These are phyloP conservation scores for Rosa chinensis DNA, from an alignment of 306 rosid genomes.

Conservation along the genomic window DNA sequence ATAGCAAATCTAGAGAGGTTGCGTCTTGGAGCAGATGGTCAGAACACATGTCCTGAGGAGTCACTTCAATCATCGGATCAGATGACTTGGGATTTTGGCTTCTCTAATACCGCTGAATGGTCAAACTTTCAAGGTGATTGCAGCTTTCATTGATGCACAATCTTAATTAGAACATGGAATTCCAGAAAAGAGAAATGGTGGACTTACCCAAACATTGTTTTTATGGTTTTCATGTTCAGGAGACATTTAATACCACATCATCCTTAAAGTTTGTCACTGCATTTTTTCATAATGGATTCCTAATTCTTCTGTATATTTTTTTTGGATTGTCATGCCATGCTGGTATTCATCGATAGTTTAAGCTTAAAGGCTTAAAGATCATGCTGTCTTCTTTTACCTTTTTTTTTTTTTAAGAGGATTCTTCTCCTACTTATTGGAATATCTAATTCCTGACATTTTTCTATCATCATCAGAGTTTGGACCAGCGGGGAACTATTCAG, in stretches of 20 bases:
- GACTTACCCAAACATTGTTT: background rate
- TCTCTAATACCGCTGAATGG: conserved; percentile 5
- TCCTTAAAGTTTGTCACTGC: background rate
- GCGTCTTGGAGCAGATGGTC: background rate
- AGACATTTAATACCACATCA: background rate
- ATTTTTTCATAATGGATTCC: background rate
- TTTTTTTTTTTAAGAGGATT: background rate
- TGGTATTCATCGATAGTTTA: background rate
- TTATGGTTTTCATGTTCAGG: background rate
- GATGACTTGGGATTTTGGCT: conserved; percentile 6
- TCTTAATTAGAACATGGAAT: background rate
- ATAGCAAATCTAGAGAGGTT: conserved; percentile 16
- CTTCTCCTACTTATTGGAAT: background rate
- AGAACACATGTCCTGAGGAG: background rate
- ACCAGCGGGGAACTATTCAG: conserved; percentile 11
- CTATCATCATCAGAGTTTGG: background rate
- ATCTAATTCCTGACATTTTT: background rate
- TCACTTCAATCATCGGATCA: conserved; percentile 8
- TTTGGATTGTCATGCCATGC: background rate
- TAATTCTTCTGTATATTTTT: background rate
- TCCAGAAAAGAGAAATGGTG: background rate
- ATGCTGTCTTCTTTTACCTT: background rate
- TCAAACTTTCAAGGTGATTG: conserved; percentile 13
- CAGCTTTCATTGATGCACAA: background rate
- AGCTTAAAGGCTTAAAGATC: background rate